Evolutionary conservation across 306 rosid genomes (phyloP).

Genomic region (Vigna angularis): DNA sequence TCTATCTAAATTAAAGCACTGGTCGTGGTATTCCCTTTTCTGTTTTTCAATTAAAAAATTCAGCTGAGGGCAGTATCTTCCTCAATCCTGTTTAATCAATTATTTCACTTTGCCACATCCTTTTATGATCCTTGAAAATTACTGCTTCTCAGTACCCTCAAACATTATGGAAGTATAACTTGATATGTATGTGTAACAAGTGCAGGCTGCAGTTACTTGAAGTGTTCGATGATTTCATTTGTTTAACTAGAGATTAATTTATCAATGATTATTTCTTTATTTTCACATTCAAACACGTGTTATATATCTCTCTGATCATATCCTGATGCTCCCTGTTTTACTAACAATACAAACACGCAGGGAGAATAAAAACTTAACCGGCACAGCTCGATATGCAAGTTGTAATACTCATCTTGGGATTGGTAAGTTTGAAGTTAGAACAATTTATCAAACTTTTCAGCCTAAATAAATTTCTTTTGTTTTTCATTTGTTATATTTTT

Average conservation of each 20-base stretch:
- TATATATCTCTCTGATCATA: background rate
- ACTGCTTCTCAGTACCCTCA: background rate
- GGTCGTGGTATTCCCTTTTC: conserved; percentile 16
- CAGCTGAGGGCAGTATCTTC: background rate
- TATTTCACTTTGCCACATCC: background rate
- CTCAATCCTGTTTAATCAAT: background rate
- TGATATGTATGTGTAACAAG: background rate
- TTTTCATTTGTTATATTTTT: conserved; percentile 38
- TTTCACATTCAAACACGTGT: background rate
- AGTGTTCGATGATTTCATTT: background rate
- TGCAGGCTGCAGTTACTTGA: background rate
- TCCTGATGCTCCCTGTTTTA: background rate
- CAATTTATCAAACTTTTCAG: conserved; percentile 20
- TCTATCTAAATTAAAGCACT: background rate
- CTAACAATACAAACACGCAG: conserved; percentile 53
- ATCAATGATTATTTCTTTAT: background rate
- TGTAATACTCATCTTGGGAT: conserved; percentile 99
- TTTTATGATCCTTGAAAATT: conserved; percentile 6
- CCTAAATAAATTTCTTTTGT: conserved; percentile 12
- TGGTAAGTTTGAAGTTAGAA: conserved; percentile 68
- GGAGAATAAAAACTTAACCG: conserved; percentile 94
- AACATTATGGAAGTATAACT: conserved; percentile 7
- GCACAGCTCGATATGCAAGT: conserved; percentile 98
- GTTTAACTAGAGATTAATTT: background rate
- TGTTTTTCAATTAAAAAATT: background rate